Evolutionary conservation across 768 basidiomycete species (phyloP).

Genomic region (Rhodotorula diobovata): DNA sequence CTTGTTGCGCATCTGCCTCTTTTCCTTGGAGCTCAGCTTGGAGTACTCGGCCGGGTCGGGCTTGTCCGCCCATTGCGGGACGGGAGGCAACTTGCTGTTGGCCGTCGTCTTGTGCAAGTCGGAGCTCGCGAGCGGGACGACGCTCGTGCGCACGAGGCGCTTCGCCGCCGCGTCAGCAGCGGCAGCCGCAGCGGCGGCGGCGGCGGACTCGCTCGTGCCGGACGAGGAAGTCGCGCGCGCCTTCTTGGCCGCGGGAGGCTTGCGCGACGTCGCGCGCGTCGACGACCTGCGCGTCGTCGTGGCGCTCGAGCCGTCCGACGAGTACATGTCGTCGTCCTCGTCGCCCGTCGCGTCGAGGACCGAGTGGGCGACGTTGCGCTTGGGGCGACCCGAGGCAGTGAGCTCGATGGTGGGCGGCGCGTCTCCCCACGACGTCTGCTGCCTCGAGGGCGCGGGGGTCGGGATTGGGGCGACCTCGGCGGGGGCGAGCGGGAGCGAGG

Average conservation of each 20-base stretch:
- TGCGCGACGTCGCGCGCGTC: slow-evolving; percentile 2
- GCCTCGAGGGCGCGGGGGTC: background rate
- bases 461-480: background rate
- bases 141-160: slow-evolving; percentile 24
- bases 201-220: background rate
- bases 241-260: slow-evolving; percentile 18
- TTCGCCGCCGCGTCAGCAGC: background rate
- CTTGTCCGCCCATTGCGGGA: slow-evolving; percentile 49
- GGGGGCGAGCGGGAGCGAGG: background rate
- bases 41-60: slow-evolving; percentile 88
- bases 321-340: slow-evolving; percentile 6
- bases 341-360: slow-evolving; percentile 4
- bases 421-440: background rate
- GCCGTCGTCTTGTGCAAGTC: slow-evolving; percentile 30
- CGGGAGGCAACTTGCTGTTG: slow-evolving; percentile 32
- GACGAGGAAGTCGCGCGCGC: slow-evolving; percentile 7
- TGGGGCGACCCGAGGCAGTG: slow-evolving; percentile 20
- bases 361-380: slow-evolving; percentile 21
- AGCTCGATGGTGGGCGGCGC: background rate
- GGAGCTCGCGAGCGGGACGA: slow-evolving; percentile 22
- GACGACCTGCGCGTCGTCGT: background rate
- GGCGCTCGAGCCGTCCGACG: slow-evolving; percentile 3
- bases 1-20: slow-evolving; percentile 93
- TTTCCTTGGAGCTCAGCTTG: slow-evolving; percentile 92
- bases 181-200: background rate